Conservation (phyloP, 192 early-diverging fungal species). For the Gamsiella multidivaricata region DNA sequence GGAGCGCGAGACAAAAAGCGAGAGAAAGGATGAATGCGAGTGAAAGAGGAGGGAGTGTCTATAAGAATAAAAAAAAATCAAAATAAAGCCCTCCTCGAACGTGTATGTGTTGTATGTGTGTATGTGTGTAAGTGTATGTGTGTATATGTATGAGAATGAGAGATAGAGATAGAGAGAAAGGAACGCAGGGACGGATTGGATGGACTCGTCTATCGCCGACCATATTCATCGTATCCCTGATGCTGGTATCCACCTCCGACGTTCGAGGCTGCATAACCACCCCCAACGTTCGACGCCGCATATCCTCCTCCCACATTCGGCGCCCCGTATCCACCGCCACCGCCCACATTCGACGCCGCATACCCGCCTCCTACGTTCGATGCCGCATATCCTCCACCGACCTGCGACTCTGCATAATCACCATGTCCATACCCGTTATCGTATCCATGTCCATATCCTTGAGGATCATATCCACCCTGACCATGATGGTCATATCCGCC, state of each 20-base stretch:
- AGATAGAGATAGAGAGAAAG: neutral
- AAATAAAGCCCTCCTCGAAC: no score
- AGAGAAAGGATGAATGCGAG: no score
- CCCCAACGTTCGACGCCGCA: constrained; percentile 37
- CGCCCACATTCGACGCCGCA: constrained; percentile 38
- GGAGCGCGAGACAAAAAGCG: no score
- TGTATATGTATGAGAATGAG: neutral
- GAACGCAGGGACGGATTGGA: no score
- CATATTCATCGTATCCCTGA: constrained; percentile 37
- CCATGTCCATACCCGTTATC: no score
- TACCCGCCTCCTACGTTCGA: constrained; percentile 44
- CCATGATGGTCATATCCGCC: neutral
- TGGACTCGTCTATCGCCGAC: constrained; percentile 6
- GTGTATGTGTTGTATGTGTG: no score
- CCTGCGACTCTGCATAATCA: constrained; percentile 44
- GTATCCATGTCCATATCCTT: constrained; percentile 34
- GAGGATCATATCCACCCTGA: constrained; percentile 10
- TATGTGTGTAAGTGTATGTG: no score
- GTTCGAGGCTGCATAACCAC: constrained; percentile 37
- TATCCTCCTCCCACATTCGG: constrained; percentile 30
- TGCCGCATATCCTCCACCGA: constrained; percentile 20
- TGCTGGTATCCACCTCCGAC: constrained; percentile 48
- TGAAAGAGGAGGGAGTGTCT: no score
- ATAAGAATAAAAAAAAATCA: no score
- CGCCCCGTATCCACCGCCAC: constrained; percentile 33